These are phyloP conservation scores for Porphyrellus cyaneotinctus DNA, from an alignment of 768 basidiomycete species.

Conservation along the genomic window DNA sequence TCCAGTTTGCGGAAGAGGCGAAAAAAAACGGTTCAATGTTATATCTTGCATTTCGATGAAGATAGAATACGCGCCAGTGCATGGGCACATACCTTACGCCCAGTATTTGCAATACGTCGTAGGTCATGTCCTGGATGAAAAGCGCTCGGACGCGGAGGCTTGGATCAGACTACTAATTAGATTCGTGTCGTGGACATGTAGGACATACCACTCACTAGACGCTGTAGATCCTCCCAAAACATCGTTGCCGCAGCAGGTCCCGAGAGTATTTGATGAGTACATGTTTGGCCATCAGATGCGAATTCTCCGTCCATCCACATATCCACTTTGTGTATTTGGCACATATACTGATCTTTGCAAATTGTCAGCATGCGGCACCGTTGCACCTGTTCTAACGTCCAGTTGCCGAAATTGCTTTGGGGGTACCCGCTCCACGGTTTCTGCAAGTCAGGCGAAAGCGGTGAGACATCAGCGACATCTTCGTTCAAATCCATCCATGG, in stretches of 20 bases:
- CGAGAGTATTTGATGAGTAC: slow-evolving; percentile 12
- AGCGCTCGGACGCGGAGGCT: slow-evolving; percentile 31
- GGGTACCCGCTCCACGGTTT: slow-evolving; percentile 41
- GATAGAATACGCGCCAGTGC: background rate
- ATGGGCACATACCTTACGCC: slow-evolving; percentile 32
- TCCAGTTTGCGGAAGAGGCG: slow-evolving; percentile 40
- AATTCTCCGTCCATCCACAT: slow-evolving; percentile 16
- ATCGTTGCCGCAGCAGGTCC: slow-evolving; percentile 3
- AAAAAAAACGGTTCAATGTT: slow-evolving; percentile 44
- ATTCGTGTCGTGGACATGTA: background rate
- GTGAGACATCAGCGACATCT: slow-evolving; percentile 15
- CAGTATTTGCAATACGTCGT: slow-evolving; percentile 33
- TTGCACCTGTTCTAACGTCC: slow-evolving; percentile 43
- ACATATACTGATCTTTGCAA: slow-evolving; percentile 10
- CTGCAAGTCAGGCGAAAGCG: background rate
- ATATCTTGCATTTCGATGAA: slow-evolving; percentile 29
- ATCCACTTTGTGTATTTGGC: slow-evolving; percentile 22
- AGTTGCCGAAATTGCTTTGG: slow-evolving; percentile 51
- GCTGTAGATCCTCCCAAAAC: slow-evolving; percentile 30
- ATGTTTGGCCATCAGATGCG: too few relatives aligned
- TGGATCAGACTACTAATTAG: slow-evolving; percentile 16
- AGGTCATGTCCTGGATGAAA: slow-evolving; percentile 35
- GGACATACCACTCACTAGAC: slow-evolving; percentile 19
- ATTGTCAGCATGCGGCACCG: slow-evolving; percentile 33
- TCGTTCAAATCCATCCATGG: slow-evolving; percentile 38